Conservation (phyloP, 2,329 filamentous ascomycete species). For the Dothidotthia symphoricarpi region DNA sequence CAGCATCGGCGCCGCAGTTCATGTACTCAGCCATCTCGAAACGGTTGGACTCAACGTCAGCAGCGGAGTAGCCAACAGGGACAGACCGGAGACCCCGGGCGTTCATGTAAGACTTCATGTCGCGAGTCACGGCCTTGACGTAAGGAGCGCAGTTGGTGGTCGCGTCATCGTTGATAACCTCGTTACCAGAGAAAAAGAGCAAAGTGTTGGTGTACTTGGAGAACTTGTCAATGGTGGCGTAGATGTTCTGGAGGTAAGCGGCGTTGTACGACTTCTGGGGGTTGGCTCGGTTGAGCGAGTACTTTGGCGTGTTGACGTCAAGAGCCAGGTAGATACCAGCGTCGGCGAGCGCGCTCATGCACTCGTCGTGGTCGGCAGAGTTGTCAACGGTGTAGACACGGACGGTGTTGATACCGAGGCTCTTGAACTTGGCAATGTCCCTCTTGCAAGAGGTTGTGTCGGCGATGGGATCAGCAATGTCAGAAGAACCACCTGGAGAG, state of each 20-base stretch:
- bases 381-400: constrained; percentile 94
- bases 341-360: constrained; percentile 77
- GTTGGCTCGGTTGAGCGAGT: constrained; percentile 77
- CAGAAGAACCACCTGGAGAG: constrained; percentile 56
- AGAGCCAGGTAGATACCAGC: constrained; percentile 90
- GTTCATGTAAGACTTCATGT: constrained; percentile 78
- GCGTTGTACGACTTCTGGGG: constrained; percentile 82
- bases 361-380: constrained; percentile 73
- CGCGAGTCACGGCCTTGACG: constrained; percentile 68
- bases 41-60: constrained; percentile 82
- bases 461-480: constrained; percentile 71
- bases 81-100: constrained; percentile 66
- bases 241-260: constrained; percentile 79
- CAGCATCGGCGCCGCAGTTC: constrained; percentile 84
- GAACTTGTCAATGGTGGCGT: constrained; percentile 85
- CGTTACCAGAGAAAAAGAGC: constrained; percentile 78
- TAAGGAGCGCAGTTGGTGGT: constrained; percentile 68
- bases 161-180: constrained; percentile 67
- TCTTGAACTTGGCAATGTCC: constrained; percentile 78
- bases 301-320: constrained; percentile 86
- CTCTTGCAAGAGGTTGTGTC: constrained; percentile 69
- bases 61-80: constrained; percentile 78
- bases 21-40: constrained; percentile 86
- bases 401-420: constrained; percentile 84
- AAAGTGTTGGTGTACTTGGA: constrained; percentile 81